Evolutionary conservation across 306 rosid species (phyloP).

Genomic region (Abrus pulchellus): DNA sequence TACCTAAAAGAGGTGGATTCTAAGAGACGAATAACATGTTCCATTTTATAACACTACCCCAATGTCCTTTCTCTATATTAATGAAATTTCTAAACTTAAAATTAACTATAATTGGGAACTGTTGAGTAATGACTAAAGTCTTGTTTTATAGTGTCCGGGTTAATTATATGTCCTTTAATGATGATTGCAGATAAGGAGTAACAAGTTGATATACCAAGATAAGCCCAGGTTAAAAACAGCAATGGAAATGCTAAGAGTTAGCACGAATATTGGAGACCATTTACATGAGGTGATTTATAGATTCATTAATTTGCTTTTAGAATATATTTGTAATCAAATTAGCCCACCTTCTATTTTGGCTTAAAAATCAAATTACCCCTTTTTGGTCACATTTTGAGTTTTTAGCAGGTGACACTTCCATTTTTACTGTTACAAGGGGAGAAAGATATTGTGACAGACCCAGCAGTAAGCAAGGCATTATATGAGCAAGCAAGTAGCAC

Average conservation of each 20-base stretch:
- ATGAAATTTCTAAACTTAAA: too few species aligned
- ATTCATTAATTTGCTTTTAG: background rate
- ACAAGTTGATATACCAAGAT: slow-evolving; percentile 85
- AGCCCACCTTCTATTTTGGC: background rate
- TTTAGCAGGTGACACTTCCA: slow-evolving; percentile 70
- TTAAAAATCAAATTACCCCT: too few species aligned
- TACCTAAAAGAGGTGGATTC: too few species aligned
- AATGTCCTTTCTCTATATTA: too few species aligned
- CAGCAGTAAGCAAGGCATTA: slow-evolving; percentile 77
- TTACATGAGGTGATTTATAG: slow-evolving; percentile 61
- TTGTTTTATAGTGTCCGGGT: too few species aligned
- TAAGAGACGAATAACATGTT: too few species aligned
- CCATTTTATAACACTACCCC: too few species aligned
- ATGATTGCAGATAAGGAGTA: slow-evolving; percentile 70
- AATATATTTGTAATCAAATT: background rate
- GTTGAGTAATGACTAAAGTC: too few species aligned
- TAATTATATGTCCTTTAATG: slow-evolving; percentile 7
- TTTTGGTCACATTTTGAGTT: background rate
- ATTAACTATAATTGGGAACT: too few species aligned
- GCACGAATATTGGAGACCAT: slow-evolving; percentile 68
- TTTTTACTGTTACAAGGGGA: slow-evolving; percentile 90
- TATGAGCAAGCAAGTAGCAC: slow-evolving; percentile 70
- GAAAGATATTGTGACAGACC: slow-evolving; percentile 87
- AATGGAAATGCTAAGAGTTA: slow-evolving; percentile 78
- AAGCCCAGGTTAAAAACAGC: slow-evolving; percentile 88